These are phyloP conservation scores for Ascodesmis nigricans DNA, from an alignment of 495 filamentous ascomycete genomes.

Conservation along the genomic window DNA sequence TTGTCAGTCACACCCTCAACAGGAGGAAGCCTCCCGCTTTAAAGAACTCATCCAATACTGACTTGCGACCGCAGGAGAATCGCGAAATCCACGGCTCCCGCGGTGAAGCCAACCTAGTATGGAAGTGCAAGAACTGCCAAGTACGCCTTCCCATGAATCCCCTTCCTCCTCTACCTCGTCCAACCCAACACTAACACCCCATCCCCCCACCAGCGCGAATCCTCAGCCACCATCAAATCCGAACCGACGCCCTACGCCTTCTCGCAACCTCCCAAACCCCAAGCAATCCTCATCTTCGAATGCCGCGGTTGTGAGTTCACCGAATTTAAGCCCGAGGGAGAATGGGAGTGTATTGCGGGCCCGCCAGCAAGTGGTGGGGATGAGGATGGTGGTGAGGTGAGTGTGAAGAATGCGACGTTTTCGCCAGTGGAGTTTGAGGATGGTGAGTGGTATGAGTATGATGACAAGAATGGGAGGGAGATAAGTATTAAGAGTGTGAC, in stretches of 20 bases:
- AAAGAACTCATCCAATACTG: background rate
- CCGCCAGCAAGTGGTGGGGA: too few relatives aligned
- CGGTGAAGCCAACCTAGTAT: slow-evolving; percentile 94
- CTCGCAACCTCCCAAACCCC: slow-evolving; percentile 41
- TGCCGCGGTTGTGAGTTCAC: slow-evolving; percentile 84
- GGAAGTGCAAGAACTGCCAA: slow-evolving; percentile 84
- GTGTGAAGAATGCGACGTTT: slow-evolving; percentile 60
- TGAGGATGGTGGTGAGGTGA: slow-evolving; percentile 58
- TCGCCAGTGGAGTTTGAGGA: slow-evolving; percentile 57
- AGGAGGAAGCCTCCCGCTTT: background rate
- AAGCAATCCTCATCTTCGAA: slow-evolving; percentile 72
- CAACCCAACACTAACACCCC: background rate
- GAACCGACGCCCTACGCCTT: slow-evolving; percentile 48
- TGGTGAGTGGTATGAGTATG: slow-evolving; percentile 79
- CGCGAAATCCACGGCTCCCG: slow-evolving; percentile 76
- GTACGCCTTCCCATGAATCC: background rate
- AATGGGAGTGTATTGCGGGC: slow-evolving; percentile 45
- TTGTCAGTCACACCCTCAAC: slow-evolving; percentile 41
- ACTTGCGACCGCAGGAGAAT: slow-evolving; percentile 35
- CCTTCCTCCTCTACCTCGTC: background rate
- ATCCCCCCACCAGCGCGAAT: slow-evolving; percentile 31
- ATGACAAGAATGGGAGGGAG: slow-evolving; percentile 50
- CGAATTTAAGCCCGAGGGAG: slow-evolving; percentile 77
- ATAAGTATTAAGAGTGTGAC: slow-evolving; percentile 80
- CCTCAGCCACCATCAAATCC: slow-evolving; percentile 48